Conservation (phyloP, 768 basidiomycete species). For the Heimioporus sp. region DNA sequence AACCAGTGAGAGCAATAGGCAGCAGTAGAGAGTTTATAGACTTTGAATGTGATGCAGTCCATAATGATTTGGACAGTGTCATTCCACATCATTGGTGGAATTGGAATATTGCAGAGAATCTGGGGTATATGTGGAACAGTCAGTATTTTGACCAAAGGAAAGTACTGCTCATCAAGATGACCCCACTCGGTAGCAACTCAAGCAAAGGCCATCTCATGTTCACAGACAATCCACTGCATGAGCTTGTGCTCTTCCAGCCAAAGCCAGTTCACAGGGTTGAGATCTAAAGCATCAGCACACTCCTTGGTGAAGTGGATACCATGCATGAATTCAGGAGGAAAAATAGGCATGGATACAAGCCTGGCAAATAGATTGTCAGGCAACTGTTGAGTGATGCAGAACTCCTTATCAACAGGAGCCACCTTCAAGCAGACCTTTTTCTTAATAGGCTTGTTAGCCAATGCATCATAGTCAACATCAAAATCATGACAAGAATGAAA, state of each 20-base stretch:
- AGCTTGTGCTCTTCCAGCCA: constrained; percentile 1
- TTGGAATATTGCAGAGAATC: constrained; percentile 13
- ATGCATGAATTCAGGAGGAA: too few species aligned
- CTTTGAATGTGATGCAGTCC: not conserved
- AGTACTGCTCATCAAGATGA: constrained; percentile 29
- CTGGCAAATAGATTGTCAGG: too few species aligned
- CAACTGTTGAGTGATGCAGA: too few species aligned
- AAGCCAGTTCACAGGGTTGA: not conserved
- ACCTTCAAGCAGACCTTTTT: too few species aligned
- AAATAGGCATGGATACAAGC: too few species aligned
- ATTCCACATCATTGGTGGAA: constrained; percentile 21
- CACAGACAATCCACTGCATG: not conserved
- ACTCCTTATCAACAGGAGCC: too few species aligned
- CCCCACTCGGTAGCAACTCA: constrained; percentile 29
- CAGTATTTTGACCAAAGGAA: constrained; percentile 32
- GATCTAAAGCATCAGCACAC: not conserved
- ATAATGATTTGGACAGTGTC: not conserved
- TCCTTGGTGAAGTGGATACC: not conserved
- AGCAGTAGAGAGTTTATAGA: not conserved
- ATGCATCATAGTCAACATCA: too few species aligned
- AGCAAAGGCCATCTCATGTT: not conserved
- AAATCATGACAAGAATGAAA: too few species aligned
- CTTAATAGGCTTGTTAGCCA: too few species aligned
- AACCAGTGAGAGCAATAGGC: too few species aligned
- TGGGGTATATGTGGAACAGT: constrained; percentile 35